Evolutionary conservation across 140 eudicot species (phyloP), one percentile per base, ranked within the genome.

Genomic region (Anethum foeniculum): DNA sequence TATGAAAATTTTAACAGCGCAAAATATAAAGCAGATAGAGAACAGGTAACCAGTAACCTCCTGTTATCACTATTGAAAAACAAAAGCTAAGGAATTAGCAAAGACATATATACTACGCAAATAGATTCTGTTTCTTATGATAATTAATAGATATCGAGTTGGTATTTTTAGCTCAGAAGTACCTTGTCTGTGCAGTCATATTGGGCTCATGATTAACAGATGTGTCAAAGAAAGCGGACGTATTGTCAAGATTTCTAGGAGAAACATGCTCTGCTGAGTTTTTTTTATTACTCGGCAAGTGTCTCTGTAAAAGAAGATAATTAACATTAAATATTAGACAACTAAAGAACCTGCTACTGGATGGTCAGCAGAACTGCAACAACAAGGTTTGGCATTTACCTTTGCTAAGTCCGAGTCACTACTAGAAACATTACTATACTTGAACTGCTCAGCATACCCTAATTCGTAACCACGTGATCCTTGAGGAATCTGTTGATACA

Each of bases 161-260:
- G 4, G 64, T 49, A 27, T 56, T 73, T 74, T 13, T 65, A 18
- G n/a, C 32, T 15, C 46, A 38, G 44, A 36, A 86, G 54, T 67
- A 90, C 95, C 95, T 88, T 73, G 90, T 81, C 38, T 85, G 90
- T 71, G 82, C 75, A 83, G 81, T 86, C 81, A 81, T 77, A 72
- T 81, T 88, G 77, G 85, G 64, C 73, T 84, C 80, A 64, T 86
- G 82, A 80, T 79, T 43, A 44, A 56, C 89, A 46, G 80, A 52
- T 69, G 85, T 82, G 72, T 84, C 88, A 79, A 86, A 52, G 73
- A 84, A 80, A 39, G 84, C 83, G 25, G 87, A 80, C 54, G 79
- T 75, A 76, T 80, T 82, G 56, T 78, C 88, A 52, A 75, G 80
- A 77, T 82, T 82, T 71, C 76, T 77, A 82, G 80, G 54, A 80